Percentiles rank a stretch among this genome's conserved stretches.
Evolutionary conservation across 345 rosid species (phyloP).

Genomic region (Noccaea bulbosa): DNA sequence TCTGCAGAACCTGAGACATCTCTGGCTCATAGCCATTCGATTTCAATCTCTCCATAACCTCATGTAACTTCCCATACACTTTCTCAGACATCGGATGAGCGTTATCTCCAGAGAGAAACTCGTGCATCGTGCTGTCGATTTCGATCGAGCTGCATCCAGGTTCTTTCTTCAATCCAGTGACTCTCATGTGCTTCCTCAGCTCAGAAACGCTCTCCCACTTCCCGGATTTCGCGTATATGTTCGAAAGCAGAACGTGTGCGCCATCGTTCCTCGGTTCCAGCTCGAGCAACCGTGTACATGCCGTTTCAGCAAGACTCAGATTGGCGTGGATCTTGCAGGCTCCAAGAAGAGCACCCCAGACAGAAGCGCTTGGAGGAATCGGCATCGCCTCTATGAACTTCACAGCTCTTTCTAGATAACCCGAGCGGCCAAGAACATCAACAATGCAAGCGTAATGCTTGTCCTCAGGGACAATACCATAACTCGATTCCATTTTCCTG

Average conservation of each 20-base stretch:
- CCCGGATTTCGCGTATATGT: slow-evolving; percentile 66
- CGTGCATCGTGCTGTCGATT: slow-evolving; percentile 61
- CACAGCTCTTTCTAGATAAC: slow-evolving; percentile 66
- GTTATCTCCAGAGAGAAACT: slow-evolving; percentile 68
- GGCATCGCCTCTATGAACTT: slow-evolving; percentile 68
- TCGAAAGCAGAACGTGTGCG: slow-evolving; percentile 67
- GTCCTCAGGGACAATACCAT: slow-evolving; percentile 60
- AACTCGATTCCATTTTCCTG: slow-evolving; percentile 52
- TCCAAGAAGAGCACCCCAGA: slow-evolving; percentile 78
- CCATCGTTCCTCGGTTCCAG: slow-evolving; percentile 66
- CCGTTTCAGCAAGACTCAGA: slow-evolving; percentile 65
- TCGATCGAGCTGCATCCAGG: slow-evolving; percentile 84
- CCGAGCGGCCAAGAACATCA: slow-evolving; percentile 75
- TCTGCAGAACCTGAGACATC: slow-evolving; percentile 64
- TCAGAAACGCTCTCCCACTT: slow-evolving; percentile 63
- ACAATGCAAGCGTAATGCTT: slow-evolving; percentile 79
- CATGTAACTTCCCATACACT: slow-evolving; percentile 59
- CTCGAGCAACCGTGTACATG: slow-evolving; percentile 58
- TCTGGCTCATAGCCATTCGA: slow-evolving; percentile 57
- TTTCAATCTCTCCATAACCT: slow-evolving; percentile 54
- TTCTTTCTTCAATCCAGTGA: slow-evolving; percentile 64
- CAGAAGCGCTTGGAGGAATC: slow-evolving; percentile 54
- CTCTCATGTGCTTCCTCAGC: slow-evolving; percentile 71
- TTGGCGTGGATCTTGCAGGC: slow-evolving; percentile 71
- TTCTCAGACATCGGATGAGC: slow-evolving; percentile 56